Base-by-base conservation (phyloP, 192 early-diverging fungal species). In the Lunasporangiospora selenospora region DNA sequence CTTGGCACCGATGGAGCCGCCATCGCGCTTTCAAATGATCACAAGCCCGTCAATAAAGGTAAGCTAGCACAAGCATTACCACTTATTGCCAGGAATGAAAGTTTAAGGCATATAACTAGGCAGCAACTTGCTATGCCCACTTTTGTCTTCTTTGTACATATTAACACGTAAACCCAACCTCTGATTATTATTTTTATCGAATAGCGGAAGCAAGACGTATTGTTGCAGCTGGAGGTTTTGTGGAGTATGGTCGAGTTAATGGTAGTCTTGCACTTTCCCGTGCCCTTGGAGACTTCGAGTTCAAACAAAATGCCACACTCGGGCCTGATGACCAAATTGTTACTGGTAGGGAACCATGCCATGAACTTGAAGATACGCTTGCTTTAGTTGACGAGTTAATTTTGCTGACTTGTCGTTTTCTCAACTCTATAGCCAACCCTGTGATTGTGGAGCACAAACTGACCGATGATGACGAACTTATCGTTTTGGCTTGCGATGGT, bases 231-330 rank as follows among this genome's bases (percentile, higher is more conserved):
- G 98, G 98, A 47, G 96, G 96, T 7, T 99, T 94, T 83, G 95
- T 99, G 26, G 96, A 98, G 77, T 98, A 92, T 84, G 95, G 96
- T 2, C 89, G 98, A 50, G 96, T 99, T 34, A 99, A 99, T 82
- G 98, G 97, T 87, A 79, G 96, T 77, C 80, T 98, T 39, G 96
- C 96, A 31, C 81, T 99, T 37, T 98, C 95, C 42, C 90, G 98
- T 51, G 98, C 98, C 6, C 83, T 99, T 49, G 98, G 98, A 30
- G 98, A 99, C 67, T 98, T 96, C 77, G 95, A 98, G 80, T 98
- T 98, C 80, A 99, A 99, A 83, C 84, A 91, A 73, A 94, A 93
- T 75, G 52, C 76, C 2, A 75, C 84, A 42, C 75, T 97, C 33
- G 75, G 89, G 19, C 71, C 88, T 58, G 93, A 97, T 76, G 75